A percentile compares a stretch with the other conserved stretches of the same genome.
These are phyloP conservation scores for Calamus simplicifolius DNA, from an alignment of 176 grass and related monocot species.

Conservation along the genomic window DNA sequence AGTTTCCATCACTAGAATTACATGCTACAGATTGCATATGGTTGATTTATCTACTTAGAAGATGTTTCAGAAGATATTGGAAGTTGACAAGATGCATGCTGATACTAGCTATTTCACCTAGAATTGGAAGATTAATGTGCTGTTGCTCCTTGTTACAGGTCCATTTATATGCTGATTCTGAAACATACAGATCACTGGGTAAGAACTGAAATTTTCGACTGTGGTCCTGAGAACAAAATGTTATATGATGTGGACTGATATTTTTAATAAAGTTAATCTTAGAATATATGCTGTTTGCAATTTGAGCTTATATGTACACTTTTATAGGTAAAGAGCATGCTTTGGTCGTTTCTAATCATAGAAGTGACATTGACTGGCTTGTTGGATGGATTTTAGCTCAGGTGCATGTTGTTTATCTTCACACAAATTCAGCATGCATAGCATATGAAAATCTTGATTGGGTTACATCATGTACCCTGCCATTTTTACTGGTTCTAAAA, in stretches of 20 bases:
- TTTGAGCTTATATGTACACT: constrained; percentile 18
- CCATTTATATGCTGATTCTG: constrained; percentile 49
- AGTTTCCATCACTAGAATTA: no score
- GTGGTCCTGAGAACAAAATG: neutral
- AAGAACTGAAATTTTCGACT: constrained; percentile 7
- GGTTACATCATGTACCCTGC: neutral
- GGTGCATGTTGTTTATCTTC: constrained; percentile 24
- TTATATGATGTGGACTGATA: neutral
- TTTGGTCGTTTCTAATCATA: constrained; percentile 71
- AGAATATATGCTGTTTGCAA: neutral
- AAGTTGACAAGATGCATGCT: no score
- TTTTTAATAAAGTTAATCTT: neutral
- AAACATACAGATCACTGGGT: constrained; percentile 59
- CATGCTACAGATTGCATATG: no score
- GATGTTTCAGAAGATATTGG: no score
- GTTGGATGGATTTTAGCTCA: constrained; percentile 88
- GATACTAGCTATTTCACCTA: neutral
- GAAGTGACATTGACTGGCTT: constrained; percentile 90
- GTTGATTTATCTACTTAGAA: no score
- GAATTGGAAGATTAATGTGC: neutral
- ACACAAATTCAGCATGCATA: no score
- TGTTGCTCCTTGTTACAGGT: constrained; percentile 35
- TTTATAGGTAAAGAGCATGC: constrained; percentile 71
- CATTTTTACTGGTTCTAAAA: no score
- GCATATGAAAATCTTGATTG: no score